phyloP scores from a whole-genome alignment of 305 asterid species.

The Fraxinus baroniana region DNA sequence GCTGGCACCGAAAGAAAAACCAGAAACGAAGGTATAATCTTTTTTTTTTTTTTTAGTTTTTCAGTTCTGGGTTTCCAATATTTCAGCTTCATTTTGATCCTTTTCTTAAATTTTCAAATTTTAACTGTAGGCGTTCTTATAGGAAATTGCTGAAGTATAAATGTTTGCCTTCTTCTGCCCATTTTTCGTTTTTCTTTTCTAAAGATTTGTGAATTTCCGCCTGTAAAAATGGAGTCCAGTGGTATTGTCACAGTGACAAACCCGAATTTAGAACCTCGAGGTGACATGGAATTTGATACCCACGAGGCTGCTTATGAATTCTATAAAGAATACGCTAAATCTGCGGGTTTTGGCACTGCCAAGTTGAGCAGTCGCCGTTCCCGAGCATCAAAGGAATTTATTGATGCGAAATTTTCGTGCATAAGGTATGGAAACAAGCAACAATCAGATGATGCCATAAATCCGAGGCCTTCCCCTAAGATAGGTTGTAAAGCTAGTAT shows the following conservation, averaged over 20 bases:
- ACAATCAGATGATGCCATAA: slow-evolving; percentile 83
- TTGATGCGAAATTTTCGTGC: slow-evolving; percentile 93
- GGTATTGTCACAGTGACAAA: slow-evolving; percentile 30
- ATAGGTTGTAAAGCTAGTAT: slow-evolving; percentile 95
- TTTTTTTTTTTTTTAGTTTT: background rate
- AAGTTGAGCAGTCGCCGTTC: slow-evolving; percentile 92
- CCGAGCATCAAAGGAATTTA: slow-evolving; percentile 81
- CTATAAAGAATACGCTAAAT: slow-evolving; percentile 79
- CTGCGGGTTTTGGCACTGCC: slow-evolving; percentile 88
- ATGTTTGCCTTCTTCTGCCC: slow-evolving; percentile 4
- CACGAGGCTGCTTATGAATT: slow-evolving; percentile 79
- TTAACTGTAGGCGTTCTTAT: slow-evolving; percentile 23
- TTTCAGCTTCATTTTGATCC: slow-evolving; percentile 11
- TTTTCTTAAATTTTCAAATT: slow-evolving; percentile 8
- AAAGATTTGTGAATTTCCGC: slow-evolving; percentile 1
- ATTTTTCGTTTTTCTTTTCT: background rate
- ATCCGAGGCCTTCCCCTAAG: slow-evolving; percentile 91
- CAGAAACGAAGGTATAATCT: slow-evolving; percentile 26
- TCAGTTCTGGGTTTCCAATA: background rate
- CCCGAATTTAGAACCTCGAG: slow-evolving; percentile 53
- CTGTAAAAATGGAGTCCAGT: slow-evolving; percentile 52
- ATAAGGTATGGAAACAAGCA: slow-evolving; percentile 88
- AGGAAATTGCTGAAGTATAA: slow-evolving; percentile 15
- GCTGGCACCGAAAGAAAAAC: slow-evolving; percentile 10
- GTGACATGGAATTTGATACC: slow-evolving; percentile 74